These are phyloP conservation scores for Aspergillus kassunensis DNA, from an alignment of 495 filamentous ascomycete species.

Conservation along the genomic window DNA sequence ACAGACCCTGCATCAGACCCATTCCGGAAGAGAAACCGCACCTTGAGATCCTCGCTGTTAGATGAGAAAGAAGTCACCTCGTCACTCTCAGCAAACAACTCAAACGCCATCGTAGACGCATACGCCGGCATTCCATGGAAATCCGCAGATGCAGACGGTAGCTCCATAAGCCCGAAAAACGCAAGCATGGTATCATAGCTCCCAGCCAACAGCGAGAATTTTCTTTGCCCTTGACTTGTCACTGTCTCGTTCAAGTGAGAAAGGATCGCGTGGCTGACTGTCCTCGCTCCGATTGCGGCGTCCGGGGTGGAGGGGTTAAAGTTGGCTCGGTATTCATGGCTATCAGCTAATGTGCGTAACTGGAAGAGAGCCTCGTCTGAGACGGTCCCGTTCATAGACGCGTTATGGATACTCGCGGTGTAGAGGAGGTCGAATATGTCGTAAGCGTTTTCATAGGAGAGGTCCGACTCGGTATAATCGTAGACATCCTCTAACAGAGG, in stretches of 20 bases:
- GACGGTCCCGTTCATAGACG: conserved; percentile 24
- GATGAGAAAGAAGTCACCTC: conserved; percentile 34
- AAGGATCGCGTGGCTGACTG: conserved; percentile 24
- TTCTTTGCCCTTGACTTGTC: conserved; percentile 26
- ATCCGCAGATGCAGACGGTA: conserved; percentile 29
- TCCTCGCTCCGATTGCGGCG: conserved; percentile 28
- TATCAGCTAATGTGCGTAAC: conserved; percentile 31
- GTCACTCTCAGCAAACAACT: conserved; percentile 46
- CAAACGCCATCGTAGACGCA: conserved; percentile 48
- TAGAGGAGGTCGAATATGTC: conserved; percentile 47
- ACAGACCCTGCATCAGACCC: conserved; percentile 36
- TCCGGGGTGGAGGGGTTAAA: conserved; percentile 31
- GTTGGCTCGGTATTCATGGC: background rate
- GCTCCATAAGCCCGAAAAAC: conserved; percentile 46
- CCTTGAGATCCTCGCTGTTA: conserved; percentile 24
- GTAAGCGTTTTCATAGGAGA: conserved; percentile 65
- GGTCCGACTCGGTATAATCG: conserved; percentile 26
- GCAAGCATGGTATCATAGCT: conserved; percentile 47
- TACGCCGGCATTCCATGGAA: conserved; percentile 50
- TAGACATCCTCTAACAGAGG: conserved; percentile 56
- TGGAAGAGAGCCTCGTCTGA: conserved; percentile 22
- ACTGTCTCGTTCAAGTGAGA: conserved; percentile 44
- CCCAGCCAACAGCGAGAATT: conserved; percentile 45
- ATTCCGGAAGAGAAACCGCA: conserved; percentile 53
- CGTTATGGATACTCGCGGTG: conserved; percentile 44